phyloP scores from a whole-genome alignment of 805 yeast genomes.

The Jamesozyma spencerorum region DNA sequence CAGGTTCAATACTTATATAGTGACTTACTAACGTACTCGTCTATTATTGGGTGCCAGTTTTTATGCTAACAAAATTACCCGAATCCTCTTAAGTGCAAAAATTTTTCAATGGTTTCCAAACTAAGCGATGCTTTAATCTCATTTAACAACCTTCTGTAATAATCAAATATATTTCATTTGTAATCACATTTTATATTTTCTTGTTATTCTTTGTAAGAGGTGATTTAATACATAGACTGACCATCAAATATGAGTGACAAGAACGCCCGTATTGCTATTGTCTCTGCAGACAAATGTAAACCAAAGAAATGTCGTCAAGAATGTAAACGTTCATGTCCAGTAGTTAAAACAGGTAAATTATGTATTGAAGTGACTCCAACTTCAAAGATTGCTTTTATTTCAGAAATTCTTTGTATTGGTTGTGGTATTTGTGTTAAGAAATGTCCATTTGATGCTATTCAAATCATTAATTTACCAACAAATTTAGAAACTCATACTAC shows the following conservation, averaged over 20 bases:
- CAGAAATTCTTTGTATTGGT: slow-evolving; percentile 92
- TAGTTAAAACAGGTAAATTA: slow-evolving; percentile 91
- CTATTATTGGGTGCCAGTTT: too few relatives aligned
- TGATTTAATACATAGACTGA: background rate
- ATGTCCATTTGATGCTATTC: slow-evolving; percentile 96
- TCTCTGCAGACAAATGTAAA: slow-evolving; percentile 87
- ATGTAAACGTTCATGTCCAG: slow-evolving; percentile 95
- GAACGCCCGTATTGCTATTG: slow-evolving; percentile 88
- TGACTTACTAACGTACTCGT: too few relatives aligned
- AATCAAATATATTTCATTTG: too few relatives aligned
- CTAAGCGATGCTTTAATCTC: too few relatives aligned
- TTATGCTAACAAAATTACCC: too few relatives aligned
- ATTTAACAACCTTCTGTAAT: too few relatives aligned
- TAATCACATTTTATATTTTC: too few relatives aligned
- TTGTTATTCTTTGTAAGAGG: too few relatives aligned
- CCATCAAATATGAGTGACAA: slow-evolving; percentile 29
- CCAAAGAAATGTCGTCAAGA: slow-evolving; percentile 98
- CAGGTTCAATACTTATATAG: too few relatives aligned
- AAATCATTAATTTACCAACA: slow-evolving; percentile 91
- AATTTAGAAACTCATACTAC: slow-evolving; percentile 88
- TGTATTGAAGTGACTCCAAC: slow-evolving; percentile 94
- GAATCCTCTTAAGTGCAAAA: too few relatives aligned
- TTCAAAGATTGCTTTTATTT: slow-evolving; percentile 86
- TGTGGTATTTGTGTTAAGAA: slow-evolving; percentile 99
- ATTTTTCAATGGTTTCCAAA: too few relatives aligned